phyloP scores from a whole-genome alignment of 768 basidiomycete species.

The Amanita thiersii region DNA sequence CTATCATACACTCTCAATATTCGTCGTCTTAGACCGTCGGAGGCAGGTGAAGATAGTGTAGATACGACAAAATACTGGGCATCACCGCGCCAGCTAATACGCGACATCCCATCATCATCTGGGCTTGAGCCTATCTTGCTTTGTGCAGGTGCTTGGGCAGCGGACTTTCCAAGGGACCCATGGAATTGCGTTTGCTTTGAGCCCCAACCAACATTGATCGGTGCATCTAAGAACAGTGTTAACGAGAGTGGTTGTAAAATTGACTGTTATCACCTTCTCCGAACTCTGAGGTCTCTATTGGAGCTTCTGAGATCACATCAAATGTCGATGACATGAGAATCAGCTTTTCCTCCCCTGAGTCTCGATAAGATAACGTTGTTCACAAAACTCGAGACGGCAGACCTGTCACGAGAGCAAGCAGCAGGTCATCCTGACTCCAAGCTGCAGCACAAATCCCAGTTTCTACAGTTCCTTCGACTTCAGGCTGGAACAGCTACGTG shows the following conservation, averaged over 20 bases:
- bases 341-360: slow-evolving; percentile 63
- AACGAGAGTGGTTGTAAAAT: slow-evolving; percentile 9
- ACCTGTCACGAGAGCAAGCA: slow-evolving; percentile 82
- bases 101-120: slow-evolving; percentile 62
- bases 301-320: slow-evolving; percentile 77
- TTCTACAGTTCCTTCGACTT: slow-evolving; percentile 84
- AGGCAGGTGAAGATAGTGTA: slow-evolving; percentile 41
- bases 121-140: slow-evolving; percentile 44
- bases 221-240: slow-evolving; percentile 47
- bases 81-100: slow-evolving; percentile 93
- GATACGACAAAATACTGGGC: slow-evolving; percentile 85
- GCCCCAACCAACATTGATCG: slow-evolving; percentile 97
- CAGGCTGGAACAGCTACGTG: slow-evolving; percentile 35
- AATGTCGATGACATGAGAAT: slow-evolving; percentile 86
- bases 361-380: neutral
- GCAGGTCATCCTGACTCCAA: slow-evolving; percentile 90
- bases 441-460: slow-evolving; percentile 72
- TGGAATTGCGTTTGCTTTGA: slow-evolving; percentile 96
- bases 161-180: slow-evolving; percentile 85
- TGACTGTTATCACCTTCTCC: slow-evolving; percentile 58
- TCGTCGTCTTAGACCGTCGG: slow-evolving; percentile 33
- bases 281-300: slow-evolving; percentile 66
- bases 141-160: slow-evolving; percentile 47
- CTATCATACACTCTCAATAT: slow-evolving; percentile 70
- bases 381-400: slow-evolving; percentile 10